A percentile compares a stretch with the other conserved stretches of the same genome.
Evolutionary conservation across 1,284 basidiomycete species (phyloP).

Genomic region (Apiotrichum porosum): DNA sequence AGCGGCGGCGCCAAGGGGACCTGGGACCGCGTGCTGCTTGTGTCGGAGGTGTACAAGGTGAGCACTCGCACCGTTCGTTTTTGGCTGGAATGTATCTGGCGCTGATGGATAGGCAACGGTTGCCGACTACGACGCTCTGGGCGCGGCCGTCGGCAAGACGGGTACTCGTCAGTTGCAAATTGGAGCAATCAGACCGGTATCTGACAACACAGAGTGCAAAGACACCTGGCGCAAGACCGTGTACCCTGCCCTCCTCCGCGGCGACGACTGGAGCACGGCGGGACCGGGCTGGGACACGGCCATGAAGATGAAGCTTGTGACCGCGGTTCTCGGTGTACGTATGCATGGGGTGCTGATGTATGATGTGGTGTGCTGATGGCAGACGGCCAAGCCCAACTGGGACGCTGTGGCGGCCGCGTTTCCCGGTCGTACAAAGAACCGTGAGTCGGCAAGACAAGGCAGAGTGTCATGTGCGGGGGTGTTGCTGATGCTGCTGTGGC

Average conservation of each 20-base stretch:
- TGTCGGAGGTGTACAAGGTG: too few species aligned
- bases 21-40: too few species aligned
- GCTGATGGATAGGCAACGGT: too few species aligned
- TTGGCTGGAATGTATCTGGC: too few species aligned
- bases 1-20: neutral
- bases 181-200: too few species aligned
- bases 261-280: slow-evolving; percentile 22
- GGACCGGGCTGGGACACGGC: slow-evolving; percentile 12
- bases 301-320: slow-evolving; percentile 19
- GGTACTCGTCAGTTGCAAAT: slow-evolving; percentile 11
- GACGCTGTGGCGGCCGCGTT: slow-evolving; percentile 9
- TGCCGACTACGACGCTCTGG: slow-evolving; percentile 4
- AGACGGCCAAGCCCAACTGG: slow-evolving; percentile 27
- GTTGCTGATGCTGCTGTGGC: too few species aligned
- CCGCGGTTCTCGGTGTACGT: slow-evolving; percentile 19
- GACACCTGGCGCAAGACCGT: slow-evolving; percentile 38
- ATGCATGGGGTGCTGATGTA: too few species aligned
- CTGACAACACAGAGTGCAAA: slow-evolving; percentile 34
- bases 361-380: neutral
- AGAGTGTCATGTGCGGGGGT: too few species aligned
- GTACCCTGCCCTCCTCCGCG: slow-evolving; percentile 15
- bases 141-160: slow-evolving; percentile 11
- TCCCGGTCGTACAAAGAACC: slow-evolving; percentile 16
- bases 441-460: too few species aligned
- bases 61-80: too few species aligned